Conservation (phyloP, 2,329 filamentous ascomycete genomes). For the Monosporascus sp. region DNA sequence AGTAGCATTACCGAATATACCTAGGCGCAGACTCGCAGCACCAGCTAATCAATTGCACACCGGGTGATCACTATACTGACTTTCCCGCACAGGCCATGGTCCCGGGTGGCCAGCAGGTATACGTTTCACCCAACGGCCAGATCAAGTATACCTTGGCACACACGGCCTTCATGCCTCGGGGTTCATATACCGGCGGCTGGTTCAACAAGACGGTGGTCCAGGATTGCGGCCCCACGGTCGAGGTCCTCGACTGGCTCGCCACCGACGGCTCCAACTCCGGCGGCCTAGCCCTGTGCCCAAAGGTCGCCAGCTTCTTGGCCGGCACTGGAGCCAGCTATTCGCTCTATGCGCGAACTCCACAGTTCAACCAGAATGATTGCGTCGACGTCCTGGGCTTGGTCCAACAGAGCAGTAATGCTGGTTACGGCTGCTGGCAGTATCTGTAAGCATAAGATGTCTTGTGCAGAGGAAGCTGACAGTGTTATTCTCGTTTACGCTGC, state of each 20-base stretch:
- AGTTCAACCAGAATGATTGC: slow-evolving; percentile 27
- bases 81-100: slow-evolving; percentile 38
- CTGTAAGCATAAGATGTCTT: slow-evolving; percentile 13
- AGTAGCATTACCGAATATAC: no score
- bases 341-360: slow-evolving; percentile 21
- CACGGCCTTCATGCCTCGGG: slow-evolving; percentile 44
- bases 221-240: slow-evolving; percentile 16
- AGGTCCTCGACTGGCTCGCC: slow-evolving; percentile 23
- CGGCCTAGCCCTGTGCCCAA: slow-evolving; percentile 24
- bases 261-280: slow-evolving; percentile 20
- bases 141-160: slow-evolving; percentile 53
- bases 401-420: slow-evolving; percentile 18
- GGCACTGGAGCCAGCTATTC: slow-evolving; percentile 18
- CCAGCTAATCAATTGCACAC: neutral
- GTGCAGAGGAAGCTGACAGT: neutral
- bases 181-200: slow-evolving; percentile 47
- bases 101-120: slow-evolving; percentile 59
- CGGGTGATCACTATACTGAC: neutral
- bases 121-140: slow-evolving; percentile 47
- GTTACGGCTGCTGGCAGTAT: slow-evolving; percentile 36
- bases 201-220: slow-evolving; percentile 21
- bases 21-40: neutral
- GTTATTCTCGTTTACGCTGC: neutral
- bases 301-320: slow-evolving; percentile 15
- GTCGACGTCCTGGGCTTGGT: slow-evolving; percentile 27